A percentile compares a stretch with the other conserved stretches of the same genome.
These are phyloP conservation scores for Apium graveolens DNA, from an alignment of 129 eudicot species.

Conservation along the genomic window DNA sequence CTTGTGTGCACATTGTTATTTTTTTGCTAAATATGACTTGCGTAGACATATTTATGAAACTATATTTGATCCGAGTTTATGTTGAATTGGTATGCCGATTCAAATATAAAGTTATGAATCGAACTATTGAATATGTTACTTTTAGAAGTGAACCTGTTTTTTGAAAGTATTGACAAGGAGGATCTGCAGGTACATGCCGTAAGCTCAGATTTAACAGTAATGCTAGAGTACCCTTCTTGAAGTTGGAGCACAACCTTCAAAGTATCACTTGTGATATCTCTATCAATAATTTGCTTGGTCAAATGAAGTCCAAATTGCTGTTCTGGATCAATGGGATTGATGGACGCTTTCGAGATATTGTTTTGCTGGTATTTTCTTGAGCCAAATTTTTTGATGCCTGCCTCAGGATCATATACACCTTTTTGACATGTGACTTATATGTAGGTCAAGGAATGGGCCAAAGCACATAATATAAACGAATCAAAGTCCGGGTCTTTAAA, in stretches of 20 bases:
- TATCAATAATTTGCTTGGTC: constrained; percentile 77
- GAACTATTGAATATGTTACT: background rate
- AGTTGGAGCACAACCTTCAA: constrained; percentile 40
- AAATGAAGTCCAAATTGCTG: constrained; percentile 83
- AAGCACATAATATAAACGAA: constrained; percentile 67
- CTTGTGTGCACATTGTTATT: background rate
- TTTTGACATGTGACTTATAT: constrained; percentile 20
- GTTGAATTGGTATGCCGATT: background rate
- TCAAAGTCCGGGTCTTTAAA: constrained; percentile 78
- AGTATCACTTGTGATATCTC: constrained; percentile 86
- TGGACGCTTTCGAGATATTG: constrained; percentile 78
- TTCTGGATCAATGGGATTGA: constrained; percentile 78
- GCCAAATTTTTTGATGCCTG: constrained; percentile 9
- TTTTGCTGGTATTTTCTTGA: constrained; percentile 52
- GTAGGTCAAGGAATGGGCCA: constrained; percentile 99
- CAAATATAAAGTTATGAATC: background rate
- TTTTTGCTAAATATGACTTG: too few species aligned
- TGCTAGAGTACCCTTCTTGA: constrained; percentile 82
- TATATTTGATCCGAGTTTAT: background rate
- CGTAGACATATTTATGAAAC: background rate
- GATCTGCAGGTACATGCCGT: constrained; percentile 55
- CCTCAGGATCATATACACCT: constrained; percentile 4
- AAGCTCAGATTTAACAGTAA: constrained; percentile 52
- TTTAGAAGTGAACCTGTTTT: constrained; percentile 4
- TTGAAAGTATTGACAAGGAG: background rate